Conservation (phyloP, 345 rosid genomes). For the Lepidium aucheri region DNA sequence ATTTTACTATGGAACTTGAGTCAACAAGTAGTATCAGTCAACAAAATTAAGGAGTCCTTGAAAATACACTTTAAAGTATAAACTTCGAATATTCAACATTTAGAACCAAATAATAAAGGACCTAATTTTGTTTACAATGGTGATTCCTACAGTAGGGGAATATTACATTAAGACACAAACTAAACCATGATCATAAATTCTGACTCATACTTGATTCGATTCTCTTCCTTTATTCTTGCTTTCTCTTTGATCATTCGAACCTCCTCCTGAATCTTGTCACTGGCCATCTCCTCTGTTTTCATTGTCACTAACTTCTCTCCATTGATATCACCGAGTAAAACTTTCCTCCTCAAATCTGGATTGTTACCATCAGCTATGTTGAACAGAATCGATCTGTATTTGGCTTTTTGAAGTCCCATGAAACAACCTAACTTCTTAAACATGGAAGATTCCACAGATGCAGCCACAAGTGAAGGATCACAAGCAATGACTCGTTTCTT, state of each 20-base stretch:
- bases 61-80: too few species aligned
- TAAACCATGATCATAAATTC: too few species aligned
- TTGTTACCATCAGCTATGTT: slow-evolving; percentile 2
- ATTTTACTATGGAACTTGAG: too few species aligned
- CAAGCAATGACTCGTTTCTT: slow-evolving; percentile 1
- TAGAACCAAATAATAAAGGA: too few species aligned
- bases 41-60: too few species aligned
- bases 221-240: slow-evolving; percentile 4
- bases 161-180: too few species aligned
- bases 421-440: slow-evolving; percentile 1
- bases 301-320: slow-evolving; percentile 6
- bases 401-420: not conserved
- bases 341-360: slow-evolving; percentile 17
- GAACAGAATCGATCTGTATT: slow-evolving; percentile 14
- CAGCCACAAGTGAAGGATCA: slow-evolving; percentile 4
- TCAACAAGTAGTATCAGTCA: too few species aligned
- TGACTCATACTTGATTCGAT: not conserved
- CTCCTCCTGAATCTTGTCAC: slow-evolving; percentile 10
- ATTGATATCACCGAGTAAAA: slow-evolving; percentile 2
- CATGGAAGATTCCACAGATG: not conserved
- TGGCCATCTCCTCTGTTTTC: not conserved
- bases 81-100: too few species aligned
- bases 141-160: too few species aligned
- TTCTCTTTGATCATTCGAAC: not conserved
- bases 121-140: too few species aligned